Evolutionary conservation across 2,329 filamentous ascomycete species (phyloP), one percentile per base, ranked within the genome.

Genomic region (Ophiosphaerella korrae): DNA sequence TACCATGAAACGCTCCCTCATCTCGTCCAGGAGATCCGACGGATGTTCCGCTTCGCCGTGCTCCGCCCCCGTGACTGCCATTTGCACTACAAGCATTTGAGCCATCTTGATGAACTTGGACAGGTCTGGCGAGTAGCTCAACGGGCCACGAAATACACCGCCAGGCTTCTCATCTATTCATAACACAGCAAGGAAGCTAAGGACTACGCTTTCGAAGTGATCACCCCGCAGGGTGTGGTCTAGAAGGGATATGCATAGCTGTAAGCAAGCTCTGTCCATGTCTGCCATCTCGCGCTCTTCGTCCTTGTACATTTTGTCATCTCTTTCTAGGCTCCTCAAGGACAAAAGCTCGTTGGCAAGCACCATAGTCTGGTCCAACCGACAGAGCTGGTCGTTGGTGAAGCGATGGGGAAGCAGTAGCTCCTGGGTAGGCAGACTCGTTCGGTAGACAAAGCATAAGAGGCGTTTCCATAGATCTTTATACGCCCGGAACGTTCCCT

Each of bases 81-180:
- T 26, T 8, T 26, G 24, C 24, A 26, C 36, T 6, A 63, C 53
- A 32, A 64, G 60, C 50, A 63, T 58, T 36, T 64, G 38, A 2
- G 51, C 48, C 2, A 63, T 57, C 45, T 63, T 64, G 32, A 61
- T 58, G 18, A 58, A 61, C 18, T 49, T 57, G n/a, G 55, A 63
- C 6, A 62, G 57, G 13, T 40, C 33, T 11, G 53, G 42, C 24
- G 50, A 55, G 47, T 52, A 58, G 18, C 31, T 36, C 8, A 44
- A n/a, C 9, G 53, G 44, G 29, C 48, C 44, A 12, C 42, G 29
- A 16, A 63, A 55, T 9, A 29, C 38, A 5, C 33, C 36, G 7
- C 42, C 45, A 8, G 24, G 24, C 24, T 41, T 38, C 7, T 41
- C 13, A 32, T 62, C 49, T 4, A 60, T 54, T 1, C 54, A 52